Base-by-base conservation (phyloP, 1,139 yeast species). In the Yamadazyma sp. region DNA sequence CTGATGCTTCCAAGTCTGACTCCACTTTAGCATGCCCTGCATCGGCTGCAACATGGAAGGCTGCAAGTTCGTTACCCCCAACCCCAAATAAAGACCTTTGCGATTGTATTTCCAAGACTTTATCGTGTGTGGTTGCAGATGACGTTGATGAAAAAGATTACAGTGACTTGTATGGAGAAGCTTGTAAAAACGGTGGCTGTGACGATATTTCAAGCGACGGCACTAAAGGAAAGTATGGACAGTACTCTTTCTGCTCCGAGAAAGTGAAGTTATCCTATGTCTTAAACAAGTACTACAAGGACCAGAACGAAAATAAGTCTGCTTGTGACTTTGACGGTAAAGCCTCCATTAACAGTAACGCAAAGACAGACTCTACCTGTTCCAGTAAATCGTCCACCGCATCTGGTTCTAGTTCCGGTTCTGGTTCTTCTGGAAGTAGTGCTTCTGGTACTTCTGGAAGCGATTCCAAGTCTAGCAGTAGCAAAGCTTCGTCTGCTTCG, bases 301-400 rank as follows among this genome's bases (percentile, higher is more conserved):
- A 62, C 27, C 68, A 80, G 40, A 74, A 69, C 50, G 61, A 62
- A 42, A 44, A 47, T 42, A 46, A 61, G 16, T 57, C 69, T 34
- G 86, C 86, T 35, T 85, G 94, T 73, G 76, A 73, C 59, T 85
- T 84, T 64, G 61, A 63, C 44, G 92, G 94, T 45, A 72, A 82
- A 43, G 88, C 86, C 37, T 50, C 78, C 27, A 38, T 76, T 31
- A 62, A 64, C 44, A 53, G 64, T 38, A 46, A 46, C 29, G 73
- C 75, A 37, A 63, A 74, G 24, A 62, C 83, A 40, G 82, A 85
- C 44, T 74, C 78, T 33, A 67, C 79, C 34, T 70, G 81, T 64
- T 54, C 79, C 63, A 56, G 59, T 60, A 44, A 65, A 65, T 44
- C 59, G 51, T 46, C 61, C 42, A 26, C 36, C 7, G 59, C 67